Evolutionary conservation across 345 rosid genomes (phyloP).

Genomic region (Orychophragmus violaceus): DNA sequence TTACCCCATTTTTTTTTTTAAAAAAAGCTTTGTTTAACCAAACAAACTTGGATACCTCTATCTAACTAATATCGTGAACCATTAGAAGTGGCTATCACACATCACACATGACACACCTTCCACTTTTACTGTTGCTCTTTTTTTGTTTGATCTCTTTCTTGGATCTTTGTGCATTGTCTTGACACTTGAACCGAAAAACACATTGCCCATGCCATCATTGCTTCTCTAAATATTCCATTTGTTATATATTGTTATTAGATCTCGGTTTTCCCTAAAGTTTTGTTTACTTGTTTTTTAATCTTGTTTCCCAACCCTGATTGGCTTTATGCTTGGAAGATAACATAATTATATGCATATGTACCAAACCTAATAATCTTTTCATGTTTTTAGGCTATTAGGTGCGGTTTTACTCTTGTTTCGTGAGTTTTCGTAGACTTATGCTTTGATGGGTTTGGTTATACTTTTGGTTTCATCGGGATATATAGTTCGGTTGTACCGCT

Average conservation of each 20-base stretch:
- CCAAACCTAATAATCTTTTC: neutral
- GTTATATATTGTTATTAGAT: neutral
- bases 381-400: too few species aligned
- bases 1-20: neutral
- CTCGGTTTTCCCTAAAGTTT: neutral
- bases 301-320: neutral
- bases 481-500: too few species aligned
- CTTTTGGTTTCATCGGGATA: too few species aligned
- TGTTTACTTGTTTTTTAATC: neutral
- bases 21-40: neutral
- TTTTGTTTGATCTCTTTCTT: neutral
- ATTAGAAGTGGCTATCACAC: constrained; percentile 9
- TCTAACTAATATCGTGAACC: neutral
- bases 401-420: too few species aligned
- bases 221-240: constrained; percentile 9
- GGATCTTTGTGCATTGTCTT: constrained; percentile 20
- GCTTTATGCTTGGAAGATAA: neutral
- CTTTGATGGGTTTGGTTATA: too few species aligned
- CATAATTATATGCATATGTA: neutral
- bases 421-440: too few species aligned
- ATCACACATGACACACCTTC: constrained; percentile 4
- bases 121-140: constrained; percentile 7
- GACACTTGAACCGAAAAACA: constrained; percentile 9
- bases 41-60: neutral
- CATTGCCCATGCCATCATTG: constrained; percentile 18